phyloP scores from a whole-genome alignment of 2,329 filamentous ascomycete genomes.

The Corinectria fuckeliana region DNA sequence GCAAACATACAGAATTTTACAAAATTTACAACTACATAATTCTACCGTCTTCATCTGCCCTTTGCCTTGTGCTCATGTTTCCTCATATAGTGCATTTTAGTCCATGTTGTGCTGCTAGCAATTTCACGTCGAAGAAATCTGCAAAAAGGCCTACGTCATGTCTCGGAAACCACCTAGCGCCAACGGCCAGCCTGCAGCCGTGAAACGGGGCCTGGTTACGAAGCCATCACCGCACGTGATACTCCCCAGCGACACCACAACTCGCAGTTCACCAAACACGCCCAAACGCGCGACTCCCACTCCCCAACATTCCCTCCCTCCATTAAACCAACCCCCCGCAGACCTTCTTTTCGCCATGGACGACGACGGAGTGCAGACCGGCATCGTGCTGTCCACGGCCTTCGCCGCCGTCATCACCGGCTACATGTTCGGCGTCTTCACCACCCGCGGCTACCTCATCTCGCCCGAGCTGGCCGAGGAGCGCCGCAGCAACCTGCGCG shows the following conservation, averaged over 20 bases:
- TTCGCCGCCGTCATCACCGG: conserved; percentile 77
- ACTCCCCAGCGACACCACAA: not conserved
- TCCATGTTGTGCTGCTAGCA: too few relatives aligned
- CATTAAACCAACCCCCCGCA: not conserved
- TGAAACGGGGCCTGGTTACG: conserved; percentile 4
- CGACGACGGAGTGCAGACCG: conserved; percentile 54
- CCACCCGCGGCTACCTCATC: conserved; percentile 65
- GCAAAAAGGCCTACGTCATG: not conserved
- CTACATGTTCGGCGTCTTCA: conserved; percentile 82
- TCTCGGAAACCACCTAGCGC: not conserved
- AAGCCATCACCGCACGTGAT: conserved; percentile 15
- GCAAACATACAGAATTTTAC: not conserved
- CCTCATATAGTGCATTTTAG: too few relatives aligned
- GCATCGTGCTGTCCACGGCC: conserved; percentile 74
- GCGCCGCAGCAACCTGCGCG: conserved; percentile 60
- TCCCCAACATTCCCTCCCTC: not conserved
- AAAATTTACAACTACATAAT: not conserved
- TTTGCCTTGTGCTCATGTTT: too few relatives aligned
- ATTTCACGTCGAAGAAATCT: not conserved
- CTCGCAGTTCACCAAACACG: not conserved
- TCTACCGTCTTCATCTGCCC: not conserved
- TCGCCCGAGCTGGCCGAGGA: conserved; percentile 62
- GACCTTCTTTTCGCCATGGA: conserved; percentile 32
- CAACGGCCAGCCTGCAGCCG: not conserved
- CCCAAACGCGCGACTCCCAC: not conserved